These are phyloP conservation scores for Nicotiana otophora DNA, from an alignment of 257 asterid genomes.

Conservation along the genomic window DNA sequence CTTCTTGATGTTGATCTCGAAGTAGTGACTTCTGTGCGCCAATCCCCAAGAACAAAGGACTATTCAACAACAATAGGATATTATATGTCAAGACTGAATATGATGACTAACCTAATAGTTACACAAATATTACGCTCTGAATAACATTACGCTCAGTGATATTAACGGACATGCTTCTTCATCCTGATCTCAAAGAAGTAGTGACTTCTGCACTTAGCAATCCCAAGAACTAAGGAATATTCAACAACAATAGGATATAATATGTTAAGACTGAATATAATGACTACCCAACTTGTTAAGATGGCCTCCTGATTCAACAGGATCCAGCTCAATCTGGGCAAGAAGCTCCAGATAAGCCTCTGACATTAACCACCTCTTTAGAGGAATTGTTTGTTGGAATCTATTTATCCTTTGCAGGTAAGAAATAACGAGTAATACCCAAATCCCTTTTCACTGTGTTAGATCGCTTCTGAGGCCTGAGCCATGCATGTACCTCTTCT, in stretches of 20 bases:
- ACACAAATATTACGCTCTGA: neutral
- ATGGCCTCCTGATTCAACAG: neutral
- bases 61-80: neutral
- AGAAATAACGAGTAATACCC: conserved; percentile 65
- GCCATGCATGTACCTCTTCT: conserved; percentile 67
- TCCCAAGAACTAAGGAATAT: neutral
- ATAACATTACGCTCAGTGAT: neutral
- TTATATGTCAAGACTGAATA: neutral
- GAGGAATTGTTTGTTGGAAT: neutral
- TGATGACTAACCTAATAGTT: neutral
- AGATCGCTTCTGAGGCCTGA: conserved; percentile 68
- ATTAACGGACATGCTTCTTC: neutral
- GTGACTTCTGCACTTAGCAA: neutral
- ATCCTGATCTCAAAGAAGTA: neutral
- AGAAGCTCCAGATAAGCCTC: neutral
- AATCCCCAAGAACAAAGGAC: neutral
- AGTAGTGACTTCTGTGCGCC: neutral
- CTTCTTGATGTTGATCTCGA: neutral
- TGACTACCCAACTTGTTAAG: neutral
- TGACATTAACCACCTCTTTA: neutral
- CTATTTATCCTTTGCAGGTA: conserved; percentile 30
- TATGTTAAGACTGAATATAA: neutral
- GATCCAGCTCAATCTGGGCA: neutral
- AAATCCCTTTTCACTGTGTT: conserved; percentile 45
- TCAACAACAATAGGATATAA: neutral